Conservation (phyloP, 169 alveolate genomes). For the Plasmodium gonderi region DNA sequence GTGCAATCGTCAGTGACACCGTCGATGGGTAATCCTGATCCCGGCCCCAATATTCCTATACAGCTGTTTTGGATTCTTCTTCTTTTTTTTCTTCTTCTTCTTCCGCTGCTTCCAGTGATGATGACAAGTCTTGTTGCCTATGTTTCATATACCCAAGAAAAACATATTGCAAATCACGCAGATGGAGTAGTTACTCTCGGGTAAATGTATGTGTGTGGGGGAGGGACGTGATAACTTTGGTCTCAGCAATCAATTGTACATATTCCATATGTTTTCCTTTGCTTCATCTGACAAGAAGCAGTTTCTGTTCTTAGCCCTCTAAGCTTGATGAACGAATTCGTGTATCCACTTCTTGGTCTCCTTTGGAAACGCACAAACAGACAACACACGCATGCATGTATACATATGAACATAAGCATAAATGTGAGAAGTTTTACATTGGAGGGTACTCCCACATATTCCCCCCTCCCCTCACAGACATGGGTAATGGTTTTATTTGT, state of each 20-base stretch:
- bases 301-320: neutral
- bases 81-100: too few species aligned
- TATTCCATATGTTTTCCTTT: neutral
- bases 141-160: too few species aligned
- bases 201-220: too few species aligned
- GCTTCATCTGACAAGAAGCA: neutral
- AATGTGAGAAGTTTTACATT: neutral
- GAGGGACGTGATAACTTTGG: too few species aligned
- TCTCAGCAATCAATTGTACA: too few species aligned
- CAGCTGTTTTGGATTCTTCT: too few species aligned
- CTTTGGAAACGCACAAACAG: neutral
- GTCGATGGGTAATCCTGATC: too few species aligned
- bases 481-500: too few species aligned
- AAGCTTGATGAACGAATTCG: neutral
- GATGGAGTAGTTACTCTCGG: neutral
- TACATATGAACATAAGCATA: neutral
- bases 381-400: too few species aligned
- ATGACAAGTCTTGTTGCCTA: neutral
- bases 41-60: too few species aligned
- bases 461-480: neutral
- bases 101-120: too few species aligned
- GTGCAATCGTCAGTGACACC: too few species aligned
- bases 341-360: neutral
- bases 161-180: neutral
- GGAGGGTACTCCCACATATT: neutral